phyloP scores from a whole-genome alignment of 352 stramenopile genomes.

The Globisporangium canariense region DNA sequence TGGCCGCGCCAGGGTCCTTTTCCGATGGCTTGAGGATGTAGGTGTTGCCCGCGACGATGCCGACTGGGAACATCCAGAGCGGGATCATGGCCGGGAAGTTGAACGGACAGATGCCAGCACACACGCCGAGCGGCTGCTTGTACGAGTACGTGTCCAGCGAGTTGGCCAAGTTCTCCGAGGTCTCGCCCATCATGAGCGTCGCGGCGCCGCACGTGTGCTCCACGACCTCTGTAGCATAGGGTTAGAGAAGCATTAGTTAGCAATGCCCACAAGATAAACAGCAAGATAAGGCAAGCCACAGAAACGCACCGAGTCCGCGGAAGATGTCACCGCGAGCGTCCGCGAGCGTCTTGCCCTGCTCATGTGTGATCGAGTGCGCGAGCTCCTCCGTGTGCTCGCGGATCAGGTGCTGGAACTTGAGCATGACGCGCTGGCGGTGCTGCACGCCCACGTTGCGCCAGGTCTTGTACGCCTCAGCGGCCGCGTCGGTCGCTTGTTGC shows the following conservation, averaged over 20 bases:
- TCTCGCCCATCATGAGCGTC: constrained; percentile 94
- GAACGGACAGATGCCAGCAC: constrained; percentile 92
- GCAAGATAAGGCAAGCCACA: too few relatives aligned
- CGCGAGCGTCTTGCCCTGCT: constrained; percentile 91
- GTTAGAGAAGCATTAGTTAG: background rate
- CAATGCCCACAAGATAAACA: background rate
- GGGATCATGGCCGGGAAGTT: constrained; percentile 98
- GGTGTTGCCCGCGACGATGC: constrained; percentile 93
- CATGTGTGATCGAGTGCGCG: constrained; percentile 92
- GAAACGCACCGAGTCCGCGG: constrained; percentile 79
- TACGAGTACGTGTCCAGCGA: constrained; percentile 96
- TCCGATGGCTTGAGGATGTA: constrained; percentile 97
- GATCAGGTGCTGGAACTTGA: constrained; percentile 96
- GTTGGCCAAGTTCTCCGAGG: constrained; percentile 87
- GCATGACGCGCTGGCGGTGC: constrained; percentile 93
- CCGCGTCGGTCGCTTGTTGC: constrained; percentile 69
- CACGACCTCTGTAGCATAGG: constrained; percentile 43
- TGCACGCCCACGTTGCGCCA: constrained; percentile 94
- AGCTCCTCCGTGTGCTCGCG: constrained; percentile 93
- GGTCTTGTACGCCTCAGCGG: constrained; percentile 84
- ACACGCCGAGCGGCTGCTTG: constrained; percentile 94
- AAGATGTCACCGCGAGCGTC: constrained; percentile 97
- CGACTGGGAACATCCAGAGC: constrained; percentile 90
- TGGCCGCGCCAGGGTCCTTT: constrained; percentile 87
- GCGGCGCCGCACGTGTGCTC: constrained; percentile 75